Conservation (phyloP, 306 rosid genomes). For the Dryas octopetala region DNA sequence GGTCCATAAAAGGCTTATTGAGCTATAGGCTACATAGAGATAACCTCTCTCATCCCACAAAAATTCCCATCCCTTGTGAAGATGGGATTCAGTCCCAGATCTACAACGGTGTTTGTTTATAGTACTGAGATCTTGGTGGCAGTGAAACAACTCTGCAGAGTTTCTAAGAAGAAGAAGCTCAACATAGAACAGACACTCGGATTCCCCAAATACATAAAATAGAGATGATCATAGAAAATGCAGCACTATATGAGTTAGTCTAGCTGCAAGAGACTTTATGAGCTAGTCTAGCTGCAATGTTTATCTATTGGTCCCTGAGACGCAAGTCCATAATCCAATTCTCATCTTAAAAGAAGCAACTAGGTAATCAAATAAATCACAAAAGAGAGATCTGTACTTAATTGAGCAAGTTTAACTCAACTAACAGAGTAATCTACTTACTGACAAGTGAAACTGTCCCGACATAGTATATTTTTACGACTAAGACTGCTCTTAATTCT, state of each 20-base stretch:
- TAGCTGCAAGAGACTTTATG: background rate
- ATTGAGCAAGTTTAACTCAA: background rate
- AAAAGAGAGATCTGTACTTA: background rate
- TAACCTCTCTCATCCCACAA: background rate
- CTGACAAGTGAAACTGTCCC: slow-evolving; percentile 87
- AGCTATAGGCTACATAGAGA: background rate
- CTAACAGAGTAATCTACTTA: slow-evolving; percentile 45
- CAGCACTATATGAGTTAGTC: no score
- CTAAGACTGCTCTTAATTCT: slow-evolving; percentile 64
- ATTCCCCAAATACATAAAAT: no score
- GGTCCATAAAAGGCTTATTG: background rate
- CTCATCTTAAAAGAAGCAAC: slow-evolving; percentile 3
- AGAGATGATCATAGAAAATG: no score
- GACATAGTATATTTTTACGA: slow-evolving; percentile 79
- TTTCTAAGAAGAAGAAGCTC: no score
- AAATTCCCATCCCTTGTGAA: background rate
- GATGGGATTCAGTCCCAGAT: background rate
- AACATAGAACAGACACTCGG: no score
- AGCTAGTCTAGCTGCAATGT: background rate
- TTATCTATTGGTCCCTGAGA: background rate
- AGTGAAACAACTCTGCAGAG: no score
- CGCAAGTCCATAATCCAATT: background rate
- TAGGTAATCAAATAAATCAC: background rate
- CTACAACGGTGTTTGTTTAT: no score
- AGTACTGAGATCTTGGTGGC: no score